Conservation (phyloP, 768 basidiomycete genomes). For the Dioszegia hungarica region DNA sequence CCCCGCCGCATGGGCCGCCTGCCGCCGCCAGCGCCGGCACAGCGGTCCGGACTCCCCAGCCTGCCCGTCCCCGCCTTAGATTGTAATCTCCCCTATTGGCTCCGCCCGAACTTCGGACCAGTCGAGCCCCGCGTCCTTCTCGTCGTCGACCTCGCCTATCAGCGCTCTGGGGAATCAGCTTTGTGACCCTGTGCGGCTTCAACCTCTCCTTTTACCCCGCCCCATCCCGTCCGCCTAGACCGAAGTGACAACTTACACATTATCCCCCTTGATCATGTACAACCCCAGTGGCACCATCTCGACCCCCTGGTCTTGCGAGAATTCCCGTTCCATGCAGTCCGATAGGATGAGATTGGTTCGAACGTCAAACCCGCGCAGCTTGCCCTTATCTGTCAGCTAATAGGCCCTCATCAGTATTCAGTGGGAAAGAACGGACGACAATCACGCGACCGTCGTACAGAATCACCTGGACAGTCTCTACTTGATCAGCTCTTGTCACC, state of each 20-base stretch:
- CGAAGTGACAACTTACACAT: slow-evolving; percentile 66
- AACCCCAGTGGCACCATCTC: slow-evolving; percentile 91
- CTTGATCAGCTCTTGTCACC: neutral
- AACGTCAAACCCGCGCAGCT: slow-evolving; percentile 87
- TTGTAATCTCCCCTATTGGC: slow-evolving; percentile 57
- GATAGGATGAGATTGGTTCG: slow-evolving; percentile 94
- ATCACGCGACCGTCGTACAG: slow-evolving; percentile 95
- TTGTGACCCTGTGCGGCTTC: too few species aligned
- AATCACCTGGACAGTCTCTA: slow-evolving; percentile 85
- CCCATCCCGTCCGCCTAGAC: neutral
- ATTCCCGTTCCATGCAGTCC: slow-evolving; percentile 88
- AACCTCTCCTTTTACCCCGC: too few species aligned
- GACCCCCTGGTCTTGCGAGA: slow-evolving; percentile 81
- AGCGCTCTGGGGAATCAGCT: slow-evolving; percentile 42
- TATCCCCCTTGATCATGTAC: slow-evolving; percentile 96
- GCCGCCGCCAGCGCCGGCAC: too few species aligned
- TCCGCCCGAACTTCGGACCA: slow-evolving; percentile 77
- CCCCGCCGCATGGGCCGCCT: too few species aligned
- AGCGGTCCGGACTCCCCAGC: too few species aligned
- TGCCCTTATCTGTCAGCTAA: slow-evolving; percentile 58
- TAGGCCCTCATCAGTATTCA: neutral
- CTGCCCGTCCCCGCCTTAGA: too few species aligned
- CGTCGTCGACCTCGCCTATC: slow-evolving; percentile 54
- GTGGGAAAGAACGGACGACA: slow-evolving; percentile 58
- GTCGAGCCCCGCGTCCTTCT: slow-evolving; percentile 79